phyloP scores from a whole-genome alignment of 176 grass and related monocot species.

The Carex scoparia region DNA sequence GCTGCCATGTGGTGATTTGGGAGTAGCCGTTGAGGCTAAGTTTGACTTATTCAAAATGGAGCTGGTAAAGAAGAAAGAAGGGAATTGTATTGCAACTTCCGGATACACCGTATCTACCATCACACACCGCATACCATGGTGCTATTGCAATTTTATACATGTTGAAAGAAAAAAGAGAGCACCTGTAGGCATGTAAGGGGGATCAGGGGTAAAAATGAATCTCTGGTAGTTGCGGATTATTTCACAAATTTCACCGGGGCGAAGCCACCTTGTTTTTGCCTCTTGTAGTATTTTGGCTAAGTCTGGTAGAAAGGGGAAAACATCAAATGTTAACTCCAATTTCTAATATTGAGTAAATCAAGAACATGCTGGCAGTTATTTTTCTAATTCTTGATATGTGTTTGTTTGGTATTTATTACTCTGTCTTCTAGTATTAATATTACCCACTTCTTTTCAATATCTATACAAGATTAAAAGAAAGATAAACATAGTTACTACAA shows the following conservation, averaged over 20 bases:
- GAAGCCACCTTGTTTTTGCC: slow-evolving; percentile 45
- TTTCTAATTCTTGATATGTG: background rate
- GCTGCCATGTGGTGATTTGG: too few relatives aligned
- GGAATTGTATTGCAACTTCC: background rate
- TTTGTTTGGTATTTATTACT: background rate
- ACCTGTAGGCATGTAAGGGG: slow-evolving; percentile 41
- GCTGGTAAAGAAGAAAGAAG: too few relatives aligned
- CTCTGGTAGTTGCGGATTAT: slow-evolving; percentile 39
- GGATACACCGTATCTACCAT: background rate
- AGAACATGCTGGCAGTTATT: background rate
- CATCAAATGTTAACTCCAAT: background rate
- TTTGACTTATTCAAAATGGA: too few relatives aligned
- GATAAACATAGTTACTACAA: too few relatives aligned
- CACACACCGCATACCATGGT: background rate
- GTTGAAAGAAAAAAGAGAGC: background rate
- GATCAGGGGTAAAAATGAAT: slow-evolving; percentile 38
- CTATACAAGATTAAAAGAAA: background rate
- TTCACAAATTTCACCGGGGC: slow-evolving; percentile 48
- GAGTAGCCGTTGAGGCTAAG: too few relatives aligned
- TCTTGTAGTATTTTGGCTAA: slow-evolving; percentile 38
- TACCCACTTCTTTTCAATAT: background rate
- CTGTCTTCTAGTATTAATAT: background rate
- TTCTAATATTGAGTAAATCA: background rate
- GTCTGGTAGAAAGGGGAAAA: slow-evolving; percentile 15
- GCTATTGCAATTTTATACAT: background rate